Evolutionary conservation across 116 monocot genomes (phyloP).

Genomic region (Dioscorea cayenensis): DNA sequence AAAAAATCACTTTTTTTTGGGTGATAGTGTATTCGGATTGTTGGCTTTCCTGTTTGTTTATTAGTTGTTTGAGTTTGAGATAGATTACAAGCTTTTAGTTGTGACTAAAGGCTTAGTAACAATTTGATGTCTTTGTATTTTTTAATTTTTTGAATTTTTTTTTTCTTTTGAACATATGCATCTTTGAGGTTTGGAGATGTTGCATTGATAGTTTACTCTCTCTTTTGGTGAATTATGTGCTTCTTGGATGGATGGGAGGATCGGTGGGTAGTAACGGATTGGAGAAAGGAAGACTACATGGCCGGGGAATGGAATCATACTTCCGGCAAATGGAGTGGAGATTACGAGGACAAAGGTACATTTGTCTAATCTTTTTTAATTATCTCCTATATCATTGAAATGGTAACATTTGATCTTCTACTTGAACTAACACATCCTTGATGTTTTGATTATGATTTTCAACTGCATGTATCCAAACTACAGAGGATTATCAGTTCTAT

Average conservation of each 20-base stretch:
- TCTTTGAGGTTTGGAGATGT: too few species aligned
- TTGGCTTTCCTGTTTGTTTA: too few species aligned
- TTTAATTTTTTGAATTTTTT: too few species aligned
- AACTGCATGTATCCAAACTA: slow-evolving; percentile 60
- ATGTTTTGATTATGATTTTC: neutral
- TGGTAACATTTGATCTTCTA: too few species aligned
- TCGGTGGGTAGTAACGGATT: slow-evolving; percentile 67
- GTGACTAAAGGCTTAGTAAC: too few species aligned
- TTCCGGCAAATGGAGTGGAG: slow-evolving; percentile 61
- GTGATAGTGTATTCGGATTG: too few species aligned
- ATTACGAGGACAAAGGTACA: slow-evolving; percentile 36
- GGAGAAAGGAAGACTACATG: slow-evolving; percentile 68
- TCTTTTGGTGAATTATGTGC: neutral
- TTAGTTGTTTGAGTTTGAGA: too few species aligned
- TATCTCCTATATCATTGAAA: neutral
- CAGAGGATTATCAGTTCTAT: slow-evolving; percentile 59
- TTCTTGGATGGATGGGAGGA: slow-evolving; percentile 59
- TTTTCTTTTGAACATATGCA: neutral
- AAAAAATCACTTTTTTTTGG: too few species aligned
- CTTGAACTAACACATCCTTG: too few species aligned
- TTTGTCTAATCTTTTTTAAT: neutral
- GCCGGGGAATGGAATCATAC: slow-evolving; percentile 78
- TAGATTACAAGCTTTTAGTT: too few species aligned
- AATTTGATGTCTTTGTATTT: neutral
- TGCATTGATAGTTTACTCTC: too few species aligned